Evolutionary conservation across 768 basidiomycete species (phyloP), one percentile per base, ranked within the genome.

Genomic region (Podaxis sp.): DNA sequence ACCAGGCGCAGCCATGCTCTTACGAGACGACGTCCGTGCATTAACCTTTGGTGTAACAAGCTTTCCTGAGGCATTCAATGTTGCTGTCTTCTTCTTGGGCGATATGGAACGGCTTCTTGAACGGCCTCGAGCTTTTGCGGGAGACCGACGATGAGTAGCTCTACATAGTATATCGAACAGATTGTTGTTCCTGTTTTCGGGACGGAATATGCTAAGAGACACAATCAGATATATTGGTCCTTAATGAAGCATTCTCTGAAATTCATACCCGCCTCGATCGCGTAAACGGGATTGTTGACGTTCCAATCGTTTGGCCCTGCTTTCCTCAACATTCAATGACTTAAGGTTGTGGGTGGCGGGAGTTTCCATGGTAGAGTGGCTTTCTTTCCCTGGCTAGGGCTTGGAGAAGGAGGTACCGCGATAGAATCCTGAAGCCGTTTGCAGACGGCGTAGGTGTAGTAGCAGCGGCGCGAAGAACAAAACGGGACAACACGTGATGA

Each of bases 221-320:
- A 27, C 9, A 43, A 33, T 29, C 19, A 27, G 50, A 15, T 38
- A 41, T 40, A 49, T 52, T 27, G 15, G 36, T 11, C 22, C 33
- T 17, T 13, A 63, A 38, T 2, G 17, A 33, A 4, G 17, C 13
- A 27, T 50, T 50, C 24, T 15, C 40, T 43, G n/a, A 25, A 15
- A 9, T n/a, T 75, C 84, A 64, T 33, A 87, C 86, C 86, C 86
- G 62, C 86, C 86, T 58, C 86, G 82, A 72, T 89, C 86, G 57
- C 89, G 81, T 71, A 88, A 87, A 25, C 88, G 78, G 37, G 87
- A 79, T 66, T 89, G 84, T 63, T 85, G 85, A 46, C 87, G 81
- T 68, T 87, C 79, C 15, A 84, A 69, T 49, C 89, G 83, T 53
- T 86, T 75, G 0, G 81, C 80, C 33, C 86, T 79, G 68, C 89